A percentile compares a stretch with the other conserved stretches of the same genome.
Evolutionary conservation across 805 yeast species (phyloP).

Genomic region (Teunomyces barrocoloradensis): DNA sequence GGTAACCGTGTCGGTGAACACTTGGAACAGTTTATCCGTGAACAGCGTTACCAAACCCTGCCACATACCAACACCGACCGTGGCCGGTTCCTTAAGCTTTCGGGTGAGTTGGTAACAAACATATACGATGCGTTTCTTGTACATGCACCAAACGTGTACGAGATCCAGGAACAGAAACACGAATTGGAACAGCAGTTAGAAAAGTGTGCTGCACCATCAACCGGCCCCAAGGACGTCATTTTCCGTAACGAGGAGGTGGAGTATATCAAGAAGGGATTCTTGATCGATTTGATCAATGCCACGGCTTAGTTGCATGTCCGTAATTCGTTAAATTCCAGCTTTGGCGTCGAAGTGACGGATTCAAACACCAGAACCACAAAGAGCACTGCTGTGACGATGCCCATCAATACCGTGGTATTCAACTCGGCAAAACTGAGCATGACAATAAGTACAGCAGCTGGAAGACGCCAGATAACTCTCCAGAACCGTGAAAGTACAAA

Average conservation of each 20-base stretch:
- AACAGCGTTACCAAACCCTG: neutral
- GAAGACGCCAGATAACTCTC: constrained; percentile 42
- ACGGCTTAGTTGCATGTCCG: neutral
- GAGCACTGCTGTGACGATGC: constrained; percentile 38
- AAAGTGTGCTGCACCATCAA: neutral
- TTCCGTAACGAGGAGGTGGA: constrained; percentile 18
- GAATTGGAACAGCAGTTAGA: constrained; percentile 8
- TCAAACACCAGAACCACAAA: constrained; percentile 37
- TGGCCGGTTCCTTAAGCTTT: constrained; percentile 22
- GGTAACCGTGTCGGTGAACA: constrained; percentile 13
- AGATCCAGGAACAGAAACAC: constrained; percentile 1
- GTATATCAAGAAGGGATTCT: constrained; percentile 20
- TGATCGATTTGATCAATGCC: constrained; percentile 17
- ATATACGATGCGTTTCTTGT: constrained; percentile 15
- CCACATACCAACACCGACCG: neutral
- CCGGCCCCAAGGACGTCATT: constrained; percentile 9
- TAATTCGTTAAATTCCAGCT: neutral
- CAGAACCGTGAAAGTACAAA: constrained; percentile 32
- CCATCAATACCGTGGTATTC: constrained; percentile 39
- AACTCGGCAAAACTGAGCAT: constrained; percentile 46
- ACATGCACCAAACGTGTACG: constrained; percentile 2
- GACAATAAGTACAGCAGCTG: constrained; percentile 36
- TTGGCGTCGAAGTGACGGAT: constrained; percentile 28
- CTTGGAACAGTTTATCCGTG: constrained; percentile 4
- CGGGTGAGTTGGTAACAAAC: constrained; percentile 15